phyloP scores from a whole-genome alignment of 1,284 basidiomycete genomes.

The Moesziomyces sp. region DNA sequence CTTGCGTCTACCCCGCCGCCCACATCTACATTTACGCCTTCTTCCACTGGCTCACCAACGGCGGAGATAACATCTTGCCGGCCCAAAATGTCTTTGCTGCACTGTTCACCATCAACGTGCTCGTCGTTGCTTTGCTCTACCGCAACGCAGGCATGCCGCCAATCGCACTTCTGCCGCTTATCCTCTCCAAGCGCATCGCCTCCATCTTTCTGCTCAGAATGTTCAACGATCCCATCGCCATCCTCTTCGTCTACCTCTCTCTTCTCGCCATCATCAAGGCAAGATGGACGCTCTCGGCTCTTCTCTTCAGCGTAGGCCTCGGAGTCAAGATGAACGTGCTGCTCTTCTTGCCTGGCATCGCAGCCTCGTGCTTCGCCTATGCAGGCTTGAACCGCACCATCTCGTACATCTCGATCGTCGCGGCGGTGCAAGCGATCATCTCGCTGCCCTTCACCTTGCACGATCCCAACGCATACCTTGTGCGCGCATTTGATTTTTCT shows the following conservation, averaged over 20 bases:
- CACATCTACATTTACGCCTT: conserved; percentile 85
- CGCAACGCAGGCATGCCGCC: conserved; percentile 51
- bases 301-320: conserved; percentile 82
- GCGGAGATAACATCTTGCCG: conserved; percentile 73
- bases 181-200: conserved; percentile 90
- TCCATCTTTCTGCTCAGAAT: conserved; percentile 91
- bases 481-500: conserved; percentile 84
- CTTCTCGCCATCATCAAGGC: conserved; percentile 72
- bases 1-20: conserved; percentile 93
- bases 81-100: conserved; percentile 69
- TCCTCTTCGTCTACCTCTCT: conserved; percentile 72
- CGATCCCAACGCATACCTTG: conserved; percentile 77
- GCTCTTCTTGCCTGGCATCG: conserved; percentile 83
- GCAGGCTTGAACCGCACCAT: conserved; percentile 71
- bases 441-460: conserved; percentile 79
- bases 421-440: conserved; percentile 73
- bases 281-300: conserved; percentile 74
- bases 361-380: conserved; percentile 74
- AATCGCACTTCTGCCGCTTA: conserved; percentile 76
- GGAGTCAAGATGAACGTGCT: conserved; percentile 97
- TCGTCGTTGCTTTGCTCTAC: conserved; percentile 54
- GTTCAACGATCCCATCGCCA: conserved; percentile 94
- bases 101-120: conserved; percentile 47
- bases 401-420: conserved; percentile 17
- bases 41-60: conserved; percentile 77